Percentiles rank a stretch among this genome's conserved stretches.
These are phyloP conservation scores for Coniochaeta ligniaria DNA, from an alignment of 2,329 filamentous ascomycete genomes.

Conservation along the genomic window DNA sequence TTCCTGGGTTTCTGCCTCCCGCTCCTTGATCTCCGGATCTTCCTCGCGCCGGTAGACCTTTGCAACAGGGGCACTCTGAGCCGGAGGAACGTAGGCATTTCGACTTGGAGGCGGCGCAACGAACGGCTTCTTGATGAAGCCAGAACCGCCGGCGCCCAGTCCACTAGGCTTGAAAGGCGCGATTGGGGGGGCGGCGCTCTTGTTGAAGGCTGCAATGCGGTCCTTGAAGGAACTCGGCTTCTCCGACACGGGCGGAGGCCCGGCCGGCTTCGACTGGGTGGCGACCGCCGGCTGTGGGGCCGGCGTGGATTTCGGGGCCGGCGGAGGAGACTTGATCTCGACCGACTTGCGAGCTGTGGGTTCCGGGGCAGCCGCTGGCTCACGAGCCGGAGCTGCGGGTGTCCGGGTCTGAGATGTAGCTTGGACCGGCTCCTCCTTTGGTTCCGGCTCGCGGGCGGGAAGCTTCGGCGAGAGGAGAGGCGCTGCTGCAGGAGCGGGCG, in stretches of 20 bases:
- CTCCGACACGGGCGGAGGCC: constrained; percentile 60
- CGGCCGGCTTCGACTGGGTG: constrained; percentile 33
- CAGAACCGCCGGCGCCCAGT: constrained; percentile 47
- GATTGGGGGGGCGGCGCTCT: constrained; percentile 73
- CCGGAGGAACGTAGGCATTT: constrained; percentile 79
- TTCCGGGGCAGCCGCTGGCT: constrained; percentile 17
- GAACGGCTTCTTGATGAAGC: constrained; percentile 94
- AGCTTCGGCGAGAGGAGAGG: constrained; percentile 18
- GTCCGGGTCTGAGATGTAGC: constrained; percentile 15
- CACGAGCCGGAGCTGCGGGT: constrained; percentile 17
- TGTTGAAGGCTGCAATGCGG: constrained; percentile 96
- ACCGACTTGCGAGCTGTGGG: constrained; percentile 10
- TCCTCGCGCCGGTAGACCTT: constrained; percentile 84
- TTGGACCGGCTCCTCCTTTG: constrained; percentile 18
- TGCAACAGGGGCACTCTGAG: constrained; percentile 60
- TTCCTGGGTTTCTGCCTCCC: constrained; percentile 58
- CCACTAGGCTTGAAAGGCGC: constrained; percentile 82
- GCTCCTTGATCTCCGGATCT: constrained; percentile 65
- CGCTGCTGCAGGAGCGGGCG: constrained; percentile 10
- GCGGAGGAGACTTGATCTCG: constrained; percentile 3
- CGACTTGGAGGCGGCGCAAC: constrained; percentile 91
- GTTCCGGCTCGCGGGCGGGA: constrained; percentile 17
- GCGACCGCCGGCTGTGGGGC: constrained; percentile 29
- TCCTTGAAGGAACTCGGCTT: constrained; percentile 76
- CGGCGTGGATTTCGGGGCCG: constrained; percentile 16